Evolutionary conservation across 2,329 filamentous ascomycete genomes (phyloP), one percentile per base, ranked within the genome.

Genomic region (Dissoconium aciculare): DNA sequence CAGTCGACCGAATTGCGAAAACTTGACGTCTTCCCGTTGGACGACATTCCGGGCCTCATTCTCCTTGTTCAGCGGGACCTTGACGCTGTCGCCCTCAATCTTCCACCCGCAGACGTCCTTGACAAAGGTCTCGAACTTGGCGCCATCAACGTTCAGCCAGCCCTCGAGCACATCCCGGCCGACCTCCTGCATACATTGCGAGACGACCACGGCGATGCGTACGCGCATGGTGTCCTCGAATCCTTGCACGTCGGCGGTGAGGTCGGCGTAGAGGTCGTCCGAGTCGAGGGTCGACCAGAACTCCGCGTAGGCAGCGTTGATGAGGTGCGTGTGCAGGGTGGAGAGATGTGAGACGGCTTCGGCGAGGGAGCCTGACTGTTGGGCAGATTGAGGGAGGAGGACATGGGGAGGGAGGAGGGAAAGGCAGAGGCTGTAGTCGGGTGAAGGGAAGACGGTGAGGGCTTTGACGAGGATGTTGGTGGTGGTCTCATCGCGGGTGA

Each of bases 401-500:
- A 79, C 71, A 55, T 85, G 74, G 27, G 87, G 78, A 41, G 84
- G 83, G 52, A 98, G 84, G 43, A 98, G 82, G 54, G 92, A 82
- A 39, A 98, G 77, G 51, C 80, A 79, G 50, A 95, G 82, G 49
- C 76, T 78, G 74, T 95, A 98, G 60, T 95, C 85, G 26, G 89
- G 75, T 12, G 81, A 85, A 42, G 89, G 89, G 69, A 98, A 98
- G 63, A 93, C 81, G 47, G 87, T 93, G 56, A 98, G 76, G 45
- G 85, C 72, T 69, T 95, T 98, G 67, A 92, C 85, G 57, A 98
- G 83, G 64, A 95, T 80, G 71, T 95, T 95, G 68, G 89, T 95
- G 60, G 89, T 84, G 53, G 87, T 83, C 62, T 98, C 89, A 54
- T 93, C 81, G 66, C 89, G 87, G 55, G 85, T 76, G 49, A 93